Evolutionary conservation across 2,329 filamentous ascomycete species (phyloP).

Genomic region (Alternaria burnsii): DNA sequence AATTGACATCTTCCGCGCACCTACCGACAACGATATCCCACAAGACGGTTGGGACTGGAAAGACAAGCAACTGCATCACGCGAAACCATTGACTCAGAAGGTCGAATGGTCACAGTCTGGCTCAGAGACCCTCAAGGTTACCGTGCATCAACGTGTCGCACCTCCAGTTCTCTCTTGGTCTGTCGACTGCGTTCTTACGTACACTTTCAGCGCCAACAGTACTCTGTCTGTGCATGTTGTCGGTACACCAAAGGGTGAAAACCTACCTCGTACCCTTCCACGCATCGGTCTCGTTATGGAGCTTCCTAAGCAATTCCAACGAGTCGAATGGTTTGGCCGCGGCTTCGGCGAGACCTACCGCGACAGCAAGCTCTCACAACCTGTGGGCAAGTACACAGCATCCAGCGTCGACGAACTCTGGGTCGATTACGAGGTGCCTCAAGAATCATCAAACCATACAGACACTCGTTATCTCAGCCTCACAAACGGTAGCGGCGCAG

Average conservation of each 20-base stretch:
- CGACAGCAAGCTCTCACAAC: constrained; percentile 70
- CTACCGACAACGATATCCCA: constrained; percentile 71
- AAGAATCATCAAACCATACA: constrained; percentile 72
- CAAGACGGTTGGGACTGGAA: constrained; percentile 66
- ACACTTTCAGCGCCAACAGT: constrained; percentile 60
- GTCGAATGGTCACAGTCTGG: constrained; percentile 48
- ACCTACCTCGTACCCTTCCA: constrained; percentile 64
- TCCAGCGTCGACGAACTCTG: constrained; percentile 60
- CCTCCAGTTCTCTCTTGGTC: constrained; percentile 68
- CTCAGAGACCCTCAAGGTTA: constrained; percentile 45
- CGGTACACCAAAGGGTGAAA: constrained; percentile 58
- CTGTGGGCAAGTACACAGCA: constrained; percentile 59
- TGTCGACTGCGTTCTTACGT: constrained; percentile 55
- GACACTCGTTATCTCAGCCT: constrained; percentile 65
- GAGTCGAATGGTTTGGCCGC: constrained; percentile 68
- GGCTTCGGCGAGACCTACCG: constrained; percentile 72
- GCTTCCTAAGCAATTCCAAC: constrained; percentile 57
- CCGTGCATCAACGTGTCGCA: constrained; percentile 60
- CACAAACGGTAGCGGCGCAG: constrained; percentile 16
- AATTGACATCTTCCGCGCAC: constrained; percentile 68
- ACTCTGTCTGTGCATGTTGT: constrained; percentile 57
- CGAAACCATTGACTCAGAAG: constrained; percentile 37
- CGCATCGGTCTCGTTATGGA: constrained; percentile 68
- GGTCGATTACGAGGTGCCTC: constrained; percentile 70
- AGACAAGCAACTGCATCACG: constrained; percentile 40